Evolutionary conservation across 768 basidiomycete species (phyloP), one percentile per base, ranked within the genome.

Genomic region (Rhizopogon sp.): DNA sequence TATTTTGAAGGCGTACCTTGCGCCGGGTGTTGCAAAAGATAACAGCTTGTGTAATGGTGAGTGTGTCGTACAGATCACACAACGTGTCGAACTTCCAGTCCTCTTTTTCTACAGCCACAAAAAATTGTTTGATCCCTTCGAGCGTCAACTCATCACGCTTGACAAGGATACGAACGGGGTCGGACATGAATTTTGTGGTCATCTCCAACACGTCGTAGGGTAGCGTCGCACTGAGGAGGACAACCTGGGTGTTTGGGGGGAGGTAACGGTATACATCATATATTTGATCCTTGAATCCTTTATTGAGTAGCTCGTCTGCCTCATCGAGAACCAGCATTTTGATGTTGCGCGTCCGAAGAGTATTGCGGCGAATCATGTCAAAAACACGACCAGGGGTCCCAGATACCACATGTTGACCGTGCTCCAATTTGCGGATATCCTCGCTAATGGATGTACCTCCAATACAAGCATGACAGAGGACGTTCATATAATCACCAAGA

Each of bases 71-170:
- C 46, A 99, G 75, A 75, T 97, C 96, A 68, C 91, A 97, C 33
- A 99, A 80, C 0, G 95, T 98, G 73, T 98, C 95, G 66, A 97
- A 95, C 70, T 99, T 99, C 95, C 95, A 98, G 68, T 99, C 96
- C 72, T 99, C 96, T 76, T 98, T 97, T 75, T 98, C 96, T 54
- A 99, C 96, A 44, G 95, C 96, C 50, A 99, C 92, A 78, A 94
- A 94, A 76, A 95, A 95, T 69, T 96, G 93, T 65, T 94, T 94
- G 75, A 95, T 94, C 8, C 90, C 90, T 66, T 99, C 96, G 54
- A 98, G 79, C 50, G 96, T 97, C 80, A 98, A 81, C 74, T 99
- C 96, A 67, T 98, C 95, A 88, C 94, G 93, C 79, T 98, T 97
- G 72, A 98, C 95, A 63, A 98, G 87, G 64, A 99, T 97, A 44